Percentiles rank a stretch among this genome's conserved stretches.
Conservation (phyloP, 495 filamentous ascomycete species). For the Usnea hakonensis region DNA sequence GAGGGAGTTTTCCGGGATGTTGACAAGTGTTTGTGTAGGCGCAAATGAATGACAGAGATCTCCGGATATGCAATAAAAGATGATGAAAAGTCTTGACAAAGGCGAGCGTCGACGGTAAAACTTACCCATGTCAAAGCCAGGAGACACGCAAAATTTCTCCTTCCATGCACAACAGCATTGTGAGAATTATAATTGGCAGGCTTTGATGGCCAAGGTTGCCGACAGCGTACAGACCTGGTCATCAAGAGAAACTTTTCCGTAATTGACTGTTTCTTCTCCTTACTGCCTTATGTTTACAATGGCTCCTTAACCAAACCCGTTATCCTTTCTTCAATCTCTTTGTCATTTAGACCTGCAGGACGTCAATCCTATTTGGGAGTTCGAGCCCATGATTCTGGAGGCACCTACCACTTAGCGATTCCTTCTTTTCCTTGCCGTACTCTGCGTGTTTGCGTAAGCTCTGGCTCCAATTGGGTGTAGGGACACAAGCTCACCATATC, state of each 20-base stretch:
- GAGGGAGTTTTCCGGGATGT: background rate
- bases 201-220: background rate
- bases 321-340: constrained; percentile 86
- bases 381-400: background rate
- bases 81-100: background rate
- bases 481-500: constrained; percentile 66
- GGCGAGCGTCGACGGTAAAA: background rate
- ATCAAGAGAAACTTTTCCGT: background rate
- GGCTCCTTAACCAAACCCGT: constrained; percentile 55
- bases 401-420: constrained; percentile 61
- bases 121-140: background rate
- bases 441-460: constrained; percentile 42
- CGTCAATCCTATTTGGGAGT: background rate
- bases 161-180: too few species aligned
- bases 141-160: too few species aligned
- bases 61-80: background rate
- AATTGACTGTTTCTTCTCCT: background rate
- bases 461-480: background rate
- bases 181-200: background rate
- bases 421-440: constrained; percentile 80
- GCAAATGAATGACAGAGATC: background rate
- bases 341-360: constrained; percentile 69
- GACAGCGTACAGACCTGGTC: background rate
- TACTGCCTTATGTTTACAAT: background rate
- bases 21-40: background rate